phyloP scores from a whole-genome alignment of 106 monocot genomes.

The Dendrobium nobile region DNA sequence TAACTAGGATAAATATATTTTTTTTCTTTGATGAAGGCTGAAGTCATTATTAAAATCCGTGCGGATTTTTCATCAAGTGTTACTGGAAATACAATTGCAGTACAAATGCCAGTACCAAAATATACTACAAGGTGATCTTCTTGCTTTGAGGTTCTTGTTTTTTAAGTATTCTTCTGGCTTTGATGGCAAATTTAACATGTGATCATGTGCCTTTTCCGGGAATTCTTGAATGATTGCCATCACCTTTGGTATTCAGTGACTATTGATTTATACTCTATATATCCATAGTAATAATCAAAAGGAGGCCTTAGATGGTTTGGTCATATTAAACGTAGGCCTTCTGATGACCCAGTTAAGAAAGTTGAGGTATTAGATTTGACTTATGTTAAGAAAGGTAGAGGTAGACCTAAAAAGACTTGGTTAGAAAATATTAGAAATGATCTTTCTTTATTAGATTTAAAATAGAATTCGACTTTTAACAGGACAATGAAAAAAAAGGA shows the following conservation, averaged over 20 bases:
- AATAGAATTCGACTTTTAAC: no score
- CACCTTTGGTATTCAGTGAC: not conserved
- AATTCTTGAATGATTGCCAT: not conserved
- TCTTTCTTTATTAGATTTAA: no score
- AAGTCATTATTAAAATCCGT: slow-evolving; percentile 79
- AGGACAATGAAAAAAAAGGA: no score
- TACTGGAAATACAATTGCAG: slow-evolving; percentile 62
- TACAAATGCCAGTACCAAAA: slow-evolving; percentile 91
- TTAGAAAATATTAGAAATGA: no score
- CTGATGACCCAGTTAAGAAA: no score
- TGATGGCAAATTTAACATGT: not conserved
- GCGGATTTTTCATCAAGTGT: slow-evolving; percentile 80
- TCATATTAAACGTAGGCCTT: no score
- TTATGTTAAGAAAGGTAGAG: no score
- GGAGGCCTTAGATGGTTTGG: no score
- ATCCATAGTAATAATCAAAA: not conserved
- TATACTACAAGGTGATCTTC: slow-evolving; percentile 72
- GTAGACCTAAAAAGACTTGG: no score
- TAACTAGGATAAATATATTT: not conserved
- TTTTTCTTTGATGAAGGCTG: slow-evolving; percentile 45
- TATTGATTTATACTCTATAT: not conserved
- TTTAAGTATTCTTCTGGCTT: not conserved
- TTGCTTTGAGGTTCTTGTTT: slow-evolving; percentile 7
- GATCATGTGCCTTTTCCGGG: not conserved
- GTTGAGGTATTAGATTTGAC: no score